Conservation (phyloP, 441 rosid genomes). For the Hura crepitans region DNA sequence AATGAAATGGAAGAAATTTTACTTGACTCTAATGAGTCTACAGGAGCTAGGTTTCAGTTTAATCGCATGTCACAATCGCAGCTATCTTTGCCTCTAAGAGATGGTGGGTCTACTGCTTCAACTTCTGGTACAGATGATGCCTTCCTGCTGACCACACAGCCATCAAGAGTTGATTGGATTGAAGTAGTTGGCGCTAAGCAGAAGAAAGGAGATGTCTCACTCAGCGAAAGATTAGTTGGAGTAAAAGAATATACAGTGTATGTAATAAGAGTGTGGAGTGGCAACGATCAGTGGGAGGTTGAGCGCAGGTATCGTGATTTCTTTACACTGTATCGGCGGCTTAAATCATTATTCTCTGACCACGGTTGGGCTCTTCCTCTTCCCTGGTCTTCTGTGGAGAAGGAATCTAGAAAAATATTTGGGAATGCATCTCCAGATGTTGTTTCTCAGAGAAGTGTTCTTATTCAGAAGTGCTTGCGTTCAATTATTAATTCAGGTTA, state of each 20-base stretch:
- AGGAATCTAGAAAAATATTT: conserved; percentile 76
- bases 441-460: conserved; percentile 75
- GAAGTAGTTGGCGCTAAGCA: conserved; percentile 92
- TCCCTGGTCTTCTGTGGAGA: conserved; percentile 79
- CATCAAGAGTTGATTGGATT: conserved; percentile 59
- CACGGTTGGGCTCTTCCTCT: conserved; percentile 84
- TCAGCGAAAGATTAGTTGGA: conserved; percentile 93
- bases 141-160: conserved; percentile 34
- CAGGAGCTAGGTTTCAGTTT: conserved; percentile 53
- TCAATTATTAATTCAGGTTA: conserved; percentile 61
- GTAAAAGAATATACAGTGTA: conserved; percentile 89
- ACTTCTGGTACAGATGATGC: conserved; percentile 51
- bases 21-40: conserved; percentile 73
- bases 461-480: conserved; percentile 76
- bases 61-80: conserved; percentile 48
- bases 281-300: conserved; percentile 79
- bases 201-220: conserved; percentile 84
- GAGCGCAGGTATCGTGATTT: conserved; percentile 95
- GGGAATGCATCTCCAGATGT: conserved; percentile 82
- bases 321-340: conserved; percentile 66
- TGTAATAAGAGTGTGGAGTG: conserved; percentile 71
- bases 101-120: conserved; percentile 80
- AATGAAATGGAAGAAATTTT: conserved; percentile 97
- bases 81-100: conserved; percentile 51
- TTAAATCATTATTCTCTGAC: conserved; percentile 67